phyloP scores from a whole-genome alignment of 768 basidiomycete species.

The Rhodotorula graminis region DNA sequence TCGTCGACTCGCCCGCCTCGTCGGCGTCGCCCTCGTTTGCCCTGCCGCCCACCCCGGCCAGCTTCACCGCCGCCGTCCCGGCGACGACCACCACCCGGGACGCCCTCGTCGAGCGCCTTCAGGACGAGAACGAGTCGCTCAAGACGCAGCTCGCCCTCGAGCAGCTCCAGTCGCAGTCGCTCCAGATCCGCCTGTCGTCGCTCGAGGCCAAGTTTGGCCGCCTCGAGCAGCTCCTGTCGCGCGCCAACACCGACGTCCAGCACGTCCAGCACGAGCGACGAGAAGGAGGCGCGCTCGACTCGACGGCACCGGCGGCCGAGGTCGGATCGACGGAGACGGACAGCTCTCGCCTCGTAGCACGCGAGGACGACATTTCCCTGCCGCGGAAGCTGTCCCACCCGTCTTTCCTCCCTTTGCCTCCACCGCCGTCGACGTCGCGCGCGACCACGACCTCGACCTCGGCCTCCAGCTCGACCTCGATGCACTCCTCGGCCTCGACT shows the following conservation, averaged over 20 bases:
- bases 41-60: not conserved
- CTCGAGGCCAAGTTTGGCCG: conserved; percentile 34
- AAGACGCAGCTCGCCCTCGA: conserved; percentile 29
- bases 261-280: not conserved
- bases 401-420: not conserved
- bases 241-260: not conserved
- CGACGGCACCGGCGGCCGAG: not conserved
- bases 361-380: conserved; percentile 34
- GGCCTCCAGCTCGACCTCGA: not conserved
- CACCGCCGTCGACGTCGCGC: not conserved
- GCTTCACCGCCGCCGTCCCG: not conserved
- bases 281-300: not conserved
- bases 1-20: conserved; percentile 3
- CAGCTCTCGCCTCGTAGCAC: conserved; percentile 39
- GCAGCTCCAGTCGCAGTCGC: conserved; percentile 25
- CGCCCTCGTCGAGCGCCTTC: conserved; percentile 1
- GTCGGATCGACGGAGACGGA: conserved; percentile 7
- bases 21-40: not conserved
- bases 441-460: conserved; percentile 1
- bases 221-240: conserved; percentile 18
- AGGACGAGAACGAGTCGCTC: conserved; percentile 35
- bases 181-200: conserved; percentile 30
- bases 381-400: conserved; percentile 35
- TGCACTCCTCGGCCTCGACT: not conserved
- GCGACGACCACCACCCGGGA: not conserved